Percentiles rank a stretch among this genome's conserved stretches.
Conservation (phyloP, 768 basidiomycete species). For the Auricularia heimuer region DNA sequence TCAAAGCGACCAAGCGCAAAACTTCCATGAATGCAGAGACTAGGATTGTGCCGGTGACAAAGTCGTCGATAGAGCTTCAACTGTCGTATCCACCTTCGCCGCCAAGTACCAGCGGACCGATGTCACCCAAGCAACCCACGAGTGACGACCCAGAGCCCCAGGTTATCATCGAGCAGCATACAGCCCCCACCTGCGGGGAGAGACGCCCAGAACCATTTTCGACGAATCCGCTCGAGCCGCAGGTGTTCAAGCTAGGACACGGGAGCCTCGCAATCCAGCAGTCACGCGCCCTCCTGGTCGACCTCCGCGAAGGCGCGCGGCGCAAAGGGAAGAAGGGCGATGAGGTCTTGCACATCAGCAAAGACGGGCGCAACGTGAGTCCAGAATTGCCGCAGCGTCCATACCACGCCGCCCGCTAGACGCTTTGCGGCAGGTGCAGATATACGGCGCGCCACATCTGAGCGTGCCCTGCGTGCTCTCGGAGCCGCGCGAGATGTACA, state of each 20-base stretch:
- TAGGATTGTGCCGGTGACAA: not conserved
- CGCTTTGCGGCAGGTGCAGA: slow-evolving; percentile 27
- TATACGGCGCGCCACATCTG: slow-evolving; percentile 40
- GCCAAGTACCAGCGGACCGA: not conserved
- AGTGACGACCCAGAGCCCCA: not conserved
- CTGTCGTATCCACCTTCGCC: not conserved
- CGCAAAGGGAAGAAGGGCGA: slow-evolving; percentile 27
- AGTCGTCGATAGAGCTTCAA: not conserved
- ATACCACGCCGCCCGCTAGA: not conserved
- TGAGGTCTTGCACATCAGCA: slow-evolving; percentile 35
- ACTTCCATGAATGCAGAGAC: not conserved
- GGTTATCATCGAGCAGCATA: too few species aligned
- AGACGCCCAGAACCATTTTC: not conserved
- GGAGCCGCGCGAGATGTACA: slow-evolving; percentile 30
- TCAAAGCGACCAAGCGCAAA: too few species aligned
- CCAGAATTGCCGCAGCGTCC: too few species aligned
- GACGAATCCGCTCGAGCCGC: slow-evolving; percentile 19
- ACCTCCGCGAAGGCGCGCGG: slow-evolving; percentile 31
- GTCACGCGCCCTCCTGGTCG: slow-evolving; percentile 40
- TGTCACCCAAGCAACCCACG: not conserved
- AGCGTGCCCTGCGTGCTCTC: slow-evolving; percentile 40
- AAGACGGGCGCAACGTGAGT: slow-evolving; percentile 30
- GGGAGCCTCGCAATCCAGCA: slow-evolving; percentile 43
- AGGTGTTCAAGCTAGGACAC: slow-evolving; percentile 37
- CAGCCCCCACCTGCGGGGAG: too few species aligned